Evolutionary conservation across 257 asterid genomes (phyloP).

Genomic region (Lycium barbarum): DNA sequence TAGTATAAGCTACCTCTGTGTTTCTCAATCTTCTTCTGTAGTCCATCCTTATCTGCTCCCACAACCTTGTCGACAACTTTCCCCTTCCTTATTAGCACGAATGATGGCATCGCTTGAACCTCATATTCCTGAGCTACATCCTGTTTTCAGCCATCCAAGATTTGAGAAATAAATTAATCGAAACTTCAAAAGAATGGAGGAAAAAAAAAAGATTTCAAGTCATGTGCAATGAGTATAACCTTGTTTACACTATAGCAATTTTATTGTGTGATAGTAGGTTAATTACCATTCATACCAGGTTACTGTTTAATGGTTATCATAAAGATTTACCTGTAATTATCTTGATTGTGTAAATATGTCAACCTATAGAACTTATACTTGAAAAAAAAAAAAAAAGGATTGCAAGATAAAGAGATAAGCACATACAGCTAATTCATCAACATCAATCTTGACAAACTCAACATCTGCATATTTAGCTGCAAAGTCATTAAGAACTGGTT

Average conservation of each 20-base stretch:
- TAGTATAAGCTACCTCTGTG: constrained; percentile 39
- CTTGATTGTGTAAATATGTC: not conserved
- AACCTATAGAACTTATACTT: not conserved
- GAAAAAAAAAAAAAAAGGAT: not conserved
- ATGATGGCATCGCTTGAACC: constrained; percentile 73
- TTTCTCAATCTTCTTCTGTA: constrained; percentile 57
- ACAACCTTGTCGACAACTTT: constrained; percentile 62
- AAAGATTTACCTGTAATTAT: not conserved
- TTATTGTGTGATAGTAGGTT: not conserved
- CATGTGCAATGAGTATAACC: no score
- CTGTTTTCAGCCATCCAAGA: constrained; percentile 41
- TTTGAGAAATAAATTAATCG: not conserved
- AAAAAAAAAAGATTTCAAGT: no score
- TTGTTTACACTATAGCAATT: no score
- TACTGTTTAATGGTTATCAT: no score
- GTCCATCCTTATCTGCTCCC: constrained; percentile 61
- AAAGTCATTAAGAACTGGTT: constrained; percentile 37
- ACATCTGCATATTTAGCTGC: constrained; percentile 43
- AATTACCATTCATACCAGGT: not conserved
- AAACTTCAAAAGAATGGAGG: not conserved
- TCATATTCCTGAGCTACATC: constrained; percentile 63
- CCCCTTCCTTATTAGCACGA: constrained; percentile 63
- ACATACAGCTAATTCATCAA: constrained; percentile 37
- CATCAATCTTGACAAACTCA: constrained; percentile 48
- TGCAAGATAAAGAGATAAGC: not conserved